phyloP scores from a whole-genome alignment of 441 rosid genomes.

The Capsella rubella region DNA sequence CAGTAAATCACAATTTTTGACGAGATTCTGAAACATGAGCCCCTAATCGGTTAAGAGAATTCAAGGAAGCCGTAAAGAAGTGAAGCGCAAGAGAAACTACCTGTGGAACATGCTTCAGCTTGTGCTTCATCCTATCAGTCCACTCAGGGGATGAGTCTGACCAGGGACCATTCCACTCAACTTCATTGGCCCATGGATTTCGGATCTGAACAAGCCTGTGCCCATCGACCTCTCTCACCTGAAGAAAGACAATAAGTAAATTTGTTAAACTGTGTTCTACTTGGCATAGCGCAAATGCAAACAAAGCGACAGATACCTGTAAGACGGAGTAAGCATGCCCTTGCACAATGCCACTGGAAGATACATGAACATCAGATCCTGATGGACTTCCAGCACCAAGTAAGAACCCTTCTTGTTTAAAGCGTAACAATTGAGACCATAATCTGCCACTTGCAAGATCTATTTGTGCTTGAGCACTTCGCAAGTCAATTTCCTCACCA shows the following conservation, averaged over 20 bases:
- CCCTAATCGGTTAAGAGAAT: conserved; percentile 1
- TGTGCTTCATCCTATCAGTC: conserved; percentile 99
- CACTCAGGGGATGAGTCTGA: conserved; percentile 97
- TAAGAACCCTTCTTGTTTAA: conserved; percentile 97
- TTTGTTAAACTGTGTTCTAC: conserved; percentile 20
- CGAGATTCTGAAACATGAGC: background rate
- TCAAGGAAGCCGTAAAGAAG: conserved; percentile 4
- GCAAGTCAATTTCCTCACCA: conserved; percentile 99
- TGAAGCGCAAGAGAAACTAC: conserved; percentile 47
- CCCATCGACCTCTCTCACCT: conserved; percentile 99
- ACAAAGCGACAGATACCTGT: conserved; percentile 64
- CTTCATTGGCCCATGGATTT: conserved; percentile 99
- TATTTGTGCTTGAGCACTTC: conserved; percentile 99
- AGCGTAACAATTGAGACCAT: conserved; percentile 98
- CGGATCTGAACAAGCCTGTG: conserved; percentile 98
- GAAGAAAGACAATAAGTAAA: conserved; percentile 27
- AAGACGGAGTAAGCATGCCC: conserved; percentile 99
- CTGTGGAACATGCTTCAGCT: conserved; percentile 95
- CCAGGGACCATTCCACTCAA: conserved; percentile 99
- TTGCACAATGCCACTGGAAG: conserved; percentile 99
- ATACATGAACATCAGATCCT: conserved; percentile 98
- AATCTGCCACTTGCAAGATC: conserved; percentile 99
- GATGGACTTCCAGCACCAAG: conserved; percentile 99
- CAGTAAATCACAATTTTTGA: conserved; percentile 1
- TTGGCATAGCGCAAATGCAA: conserved; percentile 23